Evolutionary conservation across 2,329 filamentous ascomycete species (phyloP).

Genomic region (Botrytis cinerea): DNA sequence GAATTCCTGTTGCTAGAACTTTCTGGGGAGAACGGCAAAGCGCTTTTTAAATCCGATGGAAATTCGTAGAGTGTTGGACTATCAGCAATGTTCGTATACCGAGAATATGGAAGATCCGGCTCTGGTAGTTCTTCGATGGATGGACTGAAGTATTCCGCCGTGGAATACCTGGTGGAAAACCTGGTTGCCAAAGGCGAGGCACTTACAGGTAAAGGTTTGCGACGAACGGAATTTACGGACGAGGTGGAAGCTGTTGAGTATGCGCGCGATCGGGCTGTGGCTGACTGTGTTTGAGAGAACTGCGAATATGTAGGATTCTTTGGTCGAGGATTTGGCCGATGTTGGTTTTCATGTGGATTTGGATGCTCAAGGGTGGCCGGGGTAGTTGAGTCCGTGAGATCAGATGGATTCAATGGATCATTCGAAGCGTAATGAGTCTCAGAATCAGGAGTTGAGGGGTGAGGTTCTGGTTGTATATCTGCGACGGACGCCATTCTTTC

Average conservation of each 20-base stretch:
- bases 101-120: slow-evolving; percentile 55
- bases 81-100: slow-evolving; percentile 55
- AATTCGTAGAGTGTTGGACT: slow-evolving; percentile 65
- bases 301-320: slow-evolving; percentile 23
- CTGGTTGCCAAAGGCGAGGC: slow-evolving; percentile 54
- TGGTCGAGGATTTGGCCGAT: slow-evolving; percentile 26
- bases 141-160: slow-evolving; percentile 43
- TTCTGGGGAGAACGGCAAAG: slow-evolving; percentile 20
- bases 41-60: slow-evolving; percentile 39
- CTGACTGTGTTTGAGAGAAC: slow-evolving; percentile 24
- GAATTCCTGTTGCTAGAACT: slow-evolving; percentile 16
- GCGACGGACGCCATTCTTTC: slow-evolving; percentile 35
- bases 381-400: slow-evolving; percentile 30
- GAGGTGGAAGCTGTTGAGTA: slow-evolving; percentile 34
- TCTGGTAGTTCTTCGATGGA: slow-evolving; percentile 47
- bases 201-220: slow-evolving; percentile 61
- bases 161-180: slow-evolving; percentile 53
- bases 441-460: slow-evolving; percentile 34
- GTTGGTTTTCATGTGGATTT: slow-evolving; percentile 26
- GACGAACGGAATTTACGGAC: slow-evolving; percentile 47
- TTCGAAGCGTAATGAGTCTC: slow-evolving; percentile 40
- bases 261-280: slow-evolving; percentile 34
- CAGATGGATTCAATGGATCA: slow-evolving; percentile 30
- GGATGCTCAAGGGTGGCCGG: slow-evolving; percentile 26
- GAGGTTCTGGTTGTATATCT: slow-evolving; percentile 26